Evolutionary conservation across 139 green algal genomes (phyloP).

Genomic region (Diplosphaera chodatii): DNA sequence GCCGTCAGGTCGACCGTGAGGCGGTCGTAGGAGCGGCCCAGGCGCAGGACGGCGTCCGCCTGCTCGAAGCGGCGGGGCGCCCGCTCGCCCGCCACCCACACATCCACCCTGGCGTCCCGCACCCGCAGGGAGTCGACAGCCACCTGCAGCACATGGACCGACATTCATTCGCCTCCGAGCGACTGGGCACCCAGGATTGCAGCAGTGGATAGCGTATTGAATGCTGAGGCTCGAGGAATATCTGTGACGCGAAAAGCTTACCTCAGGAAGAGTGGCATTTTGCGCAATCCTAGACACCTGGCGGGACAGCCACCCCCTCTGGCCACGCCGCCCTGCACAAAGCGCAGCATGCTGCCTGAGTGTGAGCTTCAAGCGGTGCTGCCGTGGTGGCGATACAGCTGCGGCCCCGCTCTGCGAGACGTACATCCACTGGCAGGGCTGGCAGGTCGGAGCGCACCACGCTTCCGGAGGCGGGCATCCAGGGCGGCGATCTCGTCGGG

Average conservation of each 20-base stretch:
- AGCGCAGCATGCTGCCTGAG: not conserved
- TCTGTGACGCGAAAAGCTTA: no score
- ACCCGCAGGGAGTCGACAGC: conserved; percentile 34
- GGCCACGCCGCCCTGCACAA: not conserved
- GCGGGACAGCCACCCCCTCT: not conserved
- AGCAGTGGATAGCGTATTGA: no score
- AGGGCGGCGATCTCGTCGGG: not conserved
- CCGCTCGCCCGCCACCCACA: conserved; percentile 34
- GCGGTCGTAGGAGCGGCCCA: conserved; percentile 51
- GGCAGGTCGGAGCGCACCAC: not conserved
- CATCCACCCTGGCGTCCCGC: conserved; percentile 15
- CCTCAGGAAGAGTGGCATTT: not conserved
- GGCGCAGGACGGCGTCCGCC: conserved; percentile 28
- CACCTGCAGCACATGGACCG: not conserved
- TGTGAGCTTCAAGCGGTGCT: no score
- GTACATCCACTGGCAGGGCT: no score
- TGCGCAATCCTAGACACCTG: not conserved
- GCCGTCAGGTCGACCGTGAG: conserved; percentile 54
- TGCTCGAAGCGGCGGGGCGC: conserved; percentile 40
- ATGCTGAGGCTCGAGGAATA: no score
- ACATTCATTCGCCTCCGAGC: no score
- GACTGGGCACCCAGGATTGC: no score
- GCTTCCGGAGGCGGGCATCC: not conserved
- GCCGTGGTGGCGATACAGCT: no score
- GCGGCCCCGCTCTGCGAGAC: no score